Evolutionary conservation across 768 basidiomycete species (phyloP), one percentile per base, ranked within the genome.

Genomic region (Leccinum uliginosum): DNA sequence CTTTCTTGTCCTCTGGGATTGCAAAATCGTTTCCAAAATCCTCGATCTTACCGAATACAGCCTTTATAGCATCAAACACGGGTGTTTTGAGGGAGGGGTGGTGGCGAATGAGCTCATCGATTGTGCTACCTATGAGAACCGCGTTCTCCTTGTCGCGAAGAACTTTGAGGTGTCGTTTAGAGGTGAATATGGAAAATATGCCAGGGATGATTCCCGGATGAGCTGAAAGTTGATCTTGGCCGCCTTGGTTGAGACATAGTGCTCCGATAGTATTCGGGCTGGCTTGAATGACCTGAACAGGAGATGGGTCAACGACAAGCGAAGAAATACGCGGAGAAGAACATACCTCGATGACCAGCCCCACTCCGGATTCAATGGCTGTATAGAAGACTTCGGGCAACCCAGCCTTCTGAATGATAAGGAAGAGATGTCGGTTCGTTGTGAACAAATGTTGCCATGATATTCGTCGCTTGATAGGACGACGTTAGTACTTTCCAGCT

Each of bases 191-290:
- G 8, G 83, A 79, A 68, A 98, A 88, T 50, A 98, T 84, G 44
- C 85, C 82, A 2, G 87, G 86, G 62, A 98, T 90, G 65, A 98
- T 84, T 59, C 82, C 83, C 3, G 91, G 89, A 26, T 89, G 86
- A 8, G 82, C 80, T 14, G 82, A 73, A 34, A 98, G 83, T 64
- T 91, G 87, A 26, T 89, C 82, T 66, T 94, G 87, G 3, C 97
- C 97, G 9, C 80, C 77, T 63, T 92, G 87, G 65, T 99, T 99
- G 48, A 99, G 81, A 68, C 97, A 99, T 29, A 99, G 78, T 0
- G 97, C 97, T 32, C 97, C 95, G 52, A 99, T 85, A 17, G 95
- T 96, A 64, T 96, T 95, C 1, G 94, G 91, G 56, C 98, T 86
- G 3, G 94, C 85, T 78, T 91, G 87, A 40, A 97, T 84, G 40